phyloP scores from a whole-genome alignment of 1,284 basidiomycete genomes.

The Cerrena zonata region DNA sequence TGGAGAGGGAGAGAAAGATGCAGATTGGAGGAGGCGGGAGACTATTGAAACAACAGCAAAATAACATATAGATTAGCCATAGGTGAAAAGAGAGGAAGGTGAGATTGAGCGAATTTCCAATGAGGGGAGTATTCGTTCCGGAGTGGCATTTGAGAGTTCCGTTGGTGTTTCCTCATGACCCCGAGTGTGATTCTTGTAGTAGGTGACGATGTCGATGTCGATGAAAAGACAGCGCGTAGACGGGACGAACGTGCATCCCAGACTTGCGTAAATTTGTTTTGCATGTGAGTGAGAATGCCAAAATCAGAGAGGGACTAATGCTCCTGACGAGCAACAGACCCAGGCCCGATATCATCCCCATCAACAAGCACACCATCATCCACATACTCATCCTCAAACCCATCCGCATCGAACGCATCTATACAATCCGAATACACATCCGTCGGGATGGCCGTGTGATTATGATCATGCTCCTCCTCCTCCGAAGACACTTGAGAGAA shows the following conservation, averaged over 20 bases:
- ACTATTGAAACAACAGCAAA: background rate
- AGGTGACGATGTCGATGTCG: too few relatives aligned
- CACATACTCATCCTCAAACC: slow-evolving; percentile 6
- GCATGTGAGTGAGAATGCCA: background rate
- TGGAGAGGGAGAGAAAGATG: background rate
- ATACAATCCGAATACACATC: background rate
- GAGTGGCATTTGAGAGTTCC: too few relatives aligned
- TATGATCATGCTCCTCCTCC: background rate
- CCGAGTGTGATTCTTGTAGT: too few relatives aligned
- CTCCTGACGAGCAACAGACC: slow-evolving; percentile 27
- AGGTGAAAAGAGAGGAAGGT: background rate
- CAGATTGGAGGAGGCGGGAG: background rate
- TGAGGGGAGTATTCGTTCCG: too few relatives aligned
- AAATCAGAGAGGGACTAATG: slow-evolving; percentile 12
- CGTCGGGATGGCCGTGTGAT: background rate
- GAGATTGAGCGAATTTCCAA: too few relatives aligned
- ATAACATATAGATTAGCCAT: background rate
- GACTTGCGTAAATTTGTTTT: too few relatives aligned
- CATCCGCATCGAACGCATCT: background rate
- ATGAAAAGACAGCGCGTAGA: too few relatives aligned
- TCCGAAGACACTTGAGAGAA: background rate
- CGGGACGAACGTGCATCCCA: too few relatives aligned
- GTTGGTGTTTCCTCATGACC: too few relatives aligned
- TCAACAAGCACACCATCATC: slow-evolving; percentile 25
- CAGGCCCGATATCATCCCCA: slow-evolving; percentile 26